Evolutionary conservation across 2,329 filamentous ascomycete genomes (phyloP).

Genomic region (Teratosphaeria gauchensis): DNA sequence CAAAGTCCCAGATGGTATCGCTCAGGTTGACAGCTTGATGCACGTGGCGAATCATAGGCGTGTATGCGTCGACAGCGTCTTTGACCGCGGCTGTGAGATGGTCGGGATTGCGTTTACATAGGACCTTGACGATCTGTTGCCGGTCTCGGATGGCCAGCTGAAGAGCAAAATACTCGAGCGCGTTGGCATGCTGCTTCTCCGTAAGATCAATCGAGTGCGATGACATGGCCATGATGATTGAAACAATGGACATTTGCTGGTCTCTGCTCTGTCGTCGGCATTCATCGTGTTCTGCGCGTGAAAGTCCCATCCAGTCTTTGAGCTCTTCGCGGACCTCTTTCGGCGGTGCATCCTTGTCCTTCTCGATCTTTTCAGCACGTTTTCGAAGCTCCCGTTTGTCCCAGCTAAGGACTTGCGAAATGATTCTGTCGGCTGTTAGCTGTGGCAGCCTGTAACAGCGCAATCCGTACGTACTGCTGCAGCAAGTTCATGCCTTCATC

Average conservation of each 20-base stretch:
- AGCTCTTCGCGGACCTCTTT: slow-evolving; percentile 55
- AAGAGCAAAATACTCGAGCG: slow-evolving; percentile 60
- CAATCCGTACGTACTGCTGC: slow-evolving; percentile 41
- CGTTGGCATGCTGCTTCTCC: slow-evolving; percentile 52
- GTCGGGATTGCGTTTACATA: slow-evolving; percentile 63
- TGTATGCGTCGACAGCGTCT: slow-evolving; percentile 57
- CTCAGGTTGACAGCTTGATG: slow-evolving; percentile 64
- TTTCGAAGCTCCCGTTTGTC: slow-evolving; percentile 63
- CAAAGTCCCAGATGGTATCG: slow-evolving; percentile 56
- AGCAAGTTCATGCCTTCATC: slow-evolving; percentile 75
- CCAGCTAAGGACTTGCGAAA: slow-evolving; percentile 63
- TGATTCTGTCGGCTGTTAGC: slow-evolving; percentile 45
- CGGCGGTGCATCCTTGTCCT: slow-evolving; percentile 46
- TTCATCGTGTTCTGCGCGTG: slow-evolving; percentile 49
- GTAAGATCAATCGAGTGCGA: slow-evolving; percentile 40
- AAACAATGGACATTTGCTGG: slow-evolving; percentile 53
- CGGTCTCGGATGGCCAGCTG: slow-evolving; percentile 64
- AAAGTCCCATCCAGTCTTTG: slow-evolving; percentile 45
- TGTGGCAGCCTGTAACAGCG: not conserved
- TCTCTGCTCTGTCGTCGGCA: slow-evolving; percentile 46
- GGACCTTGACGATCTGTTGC: slow-evolving; percentile 55
- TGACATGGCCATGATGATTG: slow-evolving; percentile 51
- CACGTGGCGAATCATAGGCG: slow-evolving; percentile 62
- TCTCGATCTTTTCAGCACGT: slow-evolving; percentile 54
- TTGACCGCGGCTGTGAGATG: slow-evolving; percentile 59